These are phyloP conservation scores for Globisporangium carolinianum DNA, from an alignment of 352 stramenopile species.

Conservation along the genomic window DNA sequence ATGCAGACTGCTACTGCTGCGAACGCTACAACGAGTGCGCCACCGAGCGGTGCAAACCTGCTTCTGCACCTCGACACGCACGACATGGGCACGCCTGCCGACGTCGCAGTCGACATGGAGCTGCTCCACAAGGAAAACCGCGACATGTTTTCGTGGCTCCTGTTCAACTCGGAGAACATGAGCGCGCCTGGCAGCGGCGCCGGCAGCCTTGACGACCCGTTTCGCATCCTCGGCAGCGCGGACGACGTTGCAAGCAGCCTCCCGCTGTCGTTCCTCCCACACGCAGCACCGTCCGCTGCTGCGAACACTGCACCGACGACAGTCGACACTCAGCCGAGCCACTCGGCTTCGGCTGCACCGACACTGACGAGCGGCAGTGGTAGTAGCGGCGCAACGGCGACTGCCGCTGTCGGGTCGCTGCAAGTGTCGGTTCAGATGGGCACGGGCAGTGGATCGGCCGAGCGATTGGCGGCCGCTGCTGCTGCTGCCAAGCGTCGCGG, in stretches of 20 bases:
- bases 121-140: conserved; percentile 60
- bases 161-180: conserved; percentile 86
- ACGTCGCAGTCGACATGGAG: conserved; percentile 50
- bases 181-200: conserved; percentile 24
- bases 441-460: background rate
- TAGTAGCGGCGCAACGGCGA: conserved; percentile 10
- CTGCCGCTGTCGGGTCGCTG: conserved; percentile 9
- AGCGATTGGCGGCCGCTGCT: conserved; percentile 9
- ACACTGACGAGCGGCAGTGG: background rate
- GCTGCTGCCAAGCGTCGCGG: conserved; percentile 28
- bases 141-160: conserved; percentile 82
- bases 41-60: conserved; percentile 1
- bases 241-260: conserved; percentile 24
- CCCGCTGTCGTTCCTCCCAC: conserved; percentile 25
- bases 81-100: conserved; percentile 19
- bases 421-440: conserved; percentile 14
- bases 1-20: background rate
- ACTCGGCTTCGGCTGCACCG: background rate
- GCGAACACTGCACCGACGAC: conserved; percentile 7
- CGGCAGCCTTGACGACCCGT: conserved; percentile 43
- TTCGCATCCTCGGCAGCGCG: conserved; percentile 42
- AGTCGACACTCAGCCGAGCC: conserved; percentile 5
- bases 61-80: conserved; percentile 13
- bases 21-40: background rate
- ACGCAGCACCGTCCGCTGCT: conserved; percentile 6